Evolutionary conservation across 2,329 filamentous ascomycete genomes (phyloP).

Genomic region (Lasiodiplodia sp.): DNA sequence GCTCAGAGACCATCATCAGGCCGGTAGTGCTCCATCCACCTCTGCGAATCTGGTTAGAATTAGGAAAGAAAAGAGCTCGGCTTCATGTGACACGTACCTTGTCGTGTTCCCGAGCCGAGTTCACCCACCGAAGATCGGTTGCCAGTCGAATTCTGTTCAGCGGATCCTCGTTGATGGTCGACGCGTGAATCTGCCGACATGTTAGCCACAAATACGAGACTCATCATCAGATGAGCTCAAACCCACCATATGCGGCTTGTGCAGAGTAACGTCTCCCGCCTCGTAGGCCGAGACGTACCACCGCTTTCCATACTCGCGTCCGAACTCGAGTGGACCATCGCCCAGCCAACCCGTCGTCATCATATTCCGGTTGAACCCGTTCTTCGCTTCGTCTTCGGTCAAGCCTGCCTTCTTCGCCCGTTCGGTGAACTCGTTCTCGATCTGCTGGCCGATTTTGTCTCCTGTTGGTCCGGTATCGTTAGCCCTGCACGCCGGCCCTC

Average conservation of each 20-base stretch:
- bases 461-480: slow-evolving; percentile 37
- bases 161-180: slow-evolving; percentile 62
- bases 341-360: slow-evolving; percentile 62
- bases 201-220: slow-evolving; percentile 29
- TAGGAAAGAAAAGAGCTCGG: neutral
- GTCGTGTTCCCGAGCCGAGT: slow-evolving; percentile 60
- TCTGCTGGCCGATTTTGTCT: slow-evolving; percentile 56
- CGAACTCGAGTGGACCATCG: slow-evolving; percentile 56
- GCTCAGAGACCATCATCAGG: slow-evolving; percentile 5
- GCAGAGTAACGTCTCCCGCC: slow-evolving; percentile 58
- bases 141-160: slow-evolving; percentile 62
- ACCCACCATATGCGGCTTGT: slow-evolving; percentile 41
- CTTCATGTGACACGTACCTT: slow-evolving; percentile 30
- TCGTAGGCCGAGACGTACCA: slow-evolving; percentile 64
- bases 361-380: slow-evolving; percentile 64
- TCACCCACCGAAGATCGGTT: slow-evolving; percentile 64
- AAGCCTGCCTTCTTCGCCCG: slow-evolving; percentile 60
- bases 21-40: slow-evolving; percentile 14
- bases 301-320: slow-evolving; percentile 40
- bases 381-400: slow-evolving; percentile 58
- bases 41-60: neutral
- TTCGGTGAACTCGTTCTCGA: slow-evolving; percentile 59
- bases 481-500: neutral
- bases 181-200: slow-evolving; percentile 61
- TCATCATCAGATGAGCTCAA: too few relatives aligned